Percentiles rank a stretch among this genome's conserved stretches.
These are phyloP conservation scores for Colletotrichum melonis DNA, from an alignment of 2,329 filamentous ascomycete species.

Conservation along the genomic window DNA sequence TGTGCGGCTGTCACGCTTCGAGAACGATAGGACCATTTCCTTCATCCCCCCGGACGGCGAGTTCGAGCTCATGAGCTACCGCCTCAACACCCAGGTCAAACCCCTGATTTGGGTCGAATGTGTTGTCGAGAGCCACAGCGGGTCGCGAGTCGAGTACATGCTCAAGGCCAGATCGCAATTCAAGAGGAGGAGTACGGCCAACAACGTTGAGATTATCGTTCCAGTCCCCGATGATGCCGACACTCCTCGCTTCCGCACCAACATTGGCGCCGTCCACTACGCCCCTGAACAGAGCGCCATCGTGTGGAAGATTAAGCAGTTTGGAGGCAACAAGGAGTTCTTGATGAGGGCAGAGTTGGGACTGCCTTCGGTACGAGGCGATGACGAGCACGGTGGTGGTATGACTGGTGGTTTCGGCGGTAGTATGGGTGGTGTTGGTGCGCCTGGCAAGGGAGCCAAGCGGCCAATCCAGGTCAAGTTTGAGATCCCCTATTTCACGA, in stretches of 20 bases:
- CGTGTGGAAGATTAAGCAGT: conserved; percentile 99
- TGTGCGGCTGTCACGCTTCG: conserved; percentile 93
- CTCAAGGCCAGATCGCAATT: conserved; percentile 98
- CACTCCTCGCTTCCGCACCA: conserved; percentile 94
- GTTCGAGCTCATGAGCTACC: conserved; percentile 99
- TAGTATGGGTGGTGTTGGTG: conserved; percentile 92
- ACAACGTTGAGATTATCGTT: conserved; percentile 98
- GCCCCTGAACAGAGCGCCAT: conserved; percentile 97
- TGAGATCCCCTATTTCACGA: conserved; percentile 99
- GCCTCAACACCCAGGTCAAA: conserved; percentile 98
- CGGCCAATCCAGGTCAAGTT: conserved; percentile 99
- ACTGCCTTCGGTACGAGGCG: conserved; percentile 91
- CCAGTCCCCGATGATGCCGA: conserved; percentile 98
- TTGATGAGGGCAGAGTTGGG: conserved; percentile 98
- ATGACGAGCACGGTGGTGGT: conserved; percentile 94
- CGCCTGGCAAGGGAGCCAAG: conserved; percentile 84
- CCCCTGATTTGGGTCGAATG: conserved; percentile 99
- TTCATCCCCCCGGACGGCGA: conserved; percentile 99
- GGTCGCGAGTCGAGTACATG: conserved; percentile 98
- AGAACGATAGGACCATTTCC: conserved; percentile 98
- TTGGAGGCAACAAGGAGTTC: conserved; percentile 98
- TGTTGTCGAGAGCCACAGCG: conserved; percentile 94
- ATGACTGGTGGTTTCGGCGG: conserved; percentile 98
- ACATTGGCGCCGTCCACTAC: conserved; percentile 97
- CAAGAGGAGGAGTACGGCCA: conserved; percentile 96